Conservation (phyloP, 1,284 basidiomycete genomes). For the Ceratobasidium sp. region DNA sequence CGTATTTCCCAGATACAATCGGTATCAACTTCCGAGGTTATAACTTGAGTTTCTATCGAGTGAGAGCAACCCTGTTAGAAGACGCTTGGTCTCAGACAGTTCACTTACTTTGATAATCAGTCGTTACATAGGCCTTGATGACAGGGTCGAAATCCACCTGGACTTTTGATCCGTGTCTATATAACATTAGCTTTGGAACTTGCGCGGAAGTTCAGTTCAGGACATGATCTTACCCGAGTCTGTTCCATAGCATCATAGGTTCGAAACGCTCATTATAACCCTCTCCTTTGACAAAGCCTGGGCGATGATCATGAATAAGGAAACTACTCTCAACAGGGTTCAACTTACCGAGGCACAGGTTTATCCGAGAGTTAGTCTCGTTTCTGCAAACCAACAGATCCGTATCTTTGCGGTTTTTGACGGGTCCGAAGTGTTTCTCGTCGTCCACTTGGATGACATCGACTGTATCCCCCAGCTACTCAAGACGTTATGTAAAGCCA, state of each 20-base stretch:
- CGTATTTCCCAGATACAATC: background rate
- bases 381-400: slow-evolving; percentile 1
- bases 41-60: background rate
- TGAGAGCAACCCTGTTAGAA: background rate
- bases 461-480: background rate
- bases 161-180: background rate
- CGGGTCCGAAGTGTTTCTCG: background rate
- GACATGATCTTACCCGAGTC: background rate
- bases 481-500: background rate
- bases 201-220: background rate
- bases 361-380: background rate
- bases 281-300: slow-evolving; percentile 25
- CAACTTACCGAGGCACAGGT: slow-evolving; percentile 8
- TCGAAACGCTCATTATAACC: slow-evolving; percentile 10
- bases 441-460: background rate
- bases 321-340: background rate
- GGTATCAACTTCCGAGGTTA: background rate
- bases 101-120: background rate
- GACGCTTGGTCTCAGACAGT: background rate
- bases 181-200: background rate
- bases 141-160: background rate
- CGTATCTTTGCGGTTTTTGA: background rate
- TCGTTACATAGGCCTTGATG: background rate
- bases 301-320: background rate
- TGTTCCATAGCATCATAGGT: background rate